phyloP scores from a whole-genome alignment of 345 rosid species.

The Noccaea bulbosa region DNA sequence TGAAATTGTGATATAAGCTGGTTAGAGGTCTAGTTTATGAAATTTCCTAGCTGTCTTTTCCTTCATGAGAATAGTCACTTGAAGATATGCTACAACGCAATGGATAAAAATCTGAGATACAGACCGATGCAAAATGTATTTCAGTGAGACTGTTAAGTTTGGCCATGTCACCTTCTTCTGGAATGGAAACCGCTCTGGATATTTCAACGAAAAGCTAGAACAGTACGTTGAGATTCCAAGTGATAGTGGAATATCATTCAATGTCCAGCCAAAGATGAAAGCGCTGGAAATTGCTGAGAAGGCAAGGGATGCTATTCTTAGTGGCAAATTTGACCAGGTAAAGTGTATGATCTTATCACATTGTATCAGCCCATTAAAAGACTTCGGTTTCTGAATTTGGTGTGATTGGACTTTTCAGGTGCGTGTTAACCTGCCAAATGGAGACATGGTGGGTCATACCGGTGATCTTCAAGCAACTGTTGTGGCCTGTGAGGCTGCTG shows the following conservation, averaged over 20 bases:
- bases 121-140: neutral
- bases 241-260: conserved; percentile 90
- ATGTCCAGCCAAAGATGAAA: conserved; percentile 92
- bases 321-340: conserved; percentile 89
- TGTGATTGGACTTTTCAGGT: conserved; percentile 51
- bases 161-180: conserved; percentile 98
- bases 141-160: conserved; percentile 95
- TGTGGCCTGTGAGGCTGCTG: conserved; percentile 93
- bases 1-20: neutral
- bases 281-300: conserved; percentile 87
- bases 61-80: conserved; percentile 8
- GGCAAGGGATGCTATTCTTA: conserved; percentile 90
- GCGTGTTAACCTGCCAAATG: conserved; percentile 87
- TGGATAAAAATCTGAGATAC: neutral
- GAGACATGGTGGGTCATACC: conserved; percentile 99
- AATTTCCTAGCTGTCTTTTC: neutral
- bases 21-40: conserved; percentile 14
- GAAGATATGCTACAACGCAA: conserved; percentile 1
- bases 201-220: conserved; percentile 72
- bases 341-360: conserved; percentile 16
- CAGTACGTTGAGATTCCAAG: conserved; percentile 93
- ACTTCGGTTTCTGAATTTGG: neutral
- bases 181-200: conserved; percentile 99
- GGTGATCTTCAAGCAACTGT: conserved; percentile 88
- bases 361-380: neutral